A percentile compares a stretch with the other conserved stretches of the same genome.
phyloP scores from a whole-genome alignment of 805 yeast genomes.

The Nematodospora valgi region DNA sequence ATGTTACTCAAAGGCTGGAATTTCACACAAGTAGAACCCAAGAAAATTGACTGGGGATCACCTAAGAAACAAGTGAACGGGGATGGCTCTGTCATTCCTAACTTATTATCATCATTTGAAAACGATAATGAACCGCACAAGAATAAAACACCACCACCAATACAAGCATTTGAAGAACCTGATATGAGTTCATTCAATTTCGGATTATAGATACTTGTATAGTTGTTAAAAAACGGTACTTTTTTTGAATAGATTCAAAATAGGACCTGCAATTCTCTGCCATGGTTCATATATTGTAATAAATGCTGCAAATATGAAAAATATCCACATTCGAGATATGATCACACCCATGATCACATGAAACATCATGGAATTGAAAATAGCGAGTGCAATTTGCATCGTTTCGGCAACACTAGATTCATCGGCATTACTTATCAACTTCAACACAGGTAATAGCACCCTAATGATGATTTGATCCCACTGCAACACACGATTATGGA shows the following conservation, averaged over 20 bases:
- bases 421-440: not conserved
- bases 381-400: constrained; percentile 14
- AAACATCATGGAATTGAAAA: constrained; percentile 15
- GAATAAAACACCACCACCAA: constrained; percentile 40
- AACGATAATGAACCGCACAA: not conserved
- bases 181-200: constrained; percentile 74
- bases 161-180: constrained; percentile 61
- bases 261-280: constrained; percentile 11
- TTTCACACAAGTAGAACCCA: constrained; percentile 36
- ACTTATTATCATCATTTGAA: constrained; percentile 2
- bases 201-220: constrained; percentile 12
- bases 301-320: constrained; percentile 13
- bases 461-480: constrained; percentile 8
- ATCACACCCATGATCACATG: constrained; percentile 15
- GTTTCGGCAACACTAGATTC: constrained; percentile 10
- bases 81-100: constrained; percentile 1
- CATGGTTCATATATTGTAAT: constrained; percentile 14
- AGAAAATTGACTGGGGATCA: constrained; percentile 4
- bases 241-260: too few relatives aligned
- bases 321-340: constrained; percentile 16
- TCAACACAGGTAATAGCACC: not conserved
- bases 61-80: not conserved
- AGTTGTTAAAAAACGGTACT: too few relatives aligned
- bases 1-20: constrained; percentile 66
- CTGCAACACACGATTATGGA: constrained; percentile 11